Base-by-base conservation (phyloP, 106 monocot species). In the Agapanthus africanus region DNA sequence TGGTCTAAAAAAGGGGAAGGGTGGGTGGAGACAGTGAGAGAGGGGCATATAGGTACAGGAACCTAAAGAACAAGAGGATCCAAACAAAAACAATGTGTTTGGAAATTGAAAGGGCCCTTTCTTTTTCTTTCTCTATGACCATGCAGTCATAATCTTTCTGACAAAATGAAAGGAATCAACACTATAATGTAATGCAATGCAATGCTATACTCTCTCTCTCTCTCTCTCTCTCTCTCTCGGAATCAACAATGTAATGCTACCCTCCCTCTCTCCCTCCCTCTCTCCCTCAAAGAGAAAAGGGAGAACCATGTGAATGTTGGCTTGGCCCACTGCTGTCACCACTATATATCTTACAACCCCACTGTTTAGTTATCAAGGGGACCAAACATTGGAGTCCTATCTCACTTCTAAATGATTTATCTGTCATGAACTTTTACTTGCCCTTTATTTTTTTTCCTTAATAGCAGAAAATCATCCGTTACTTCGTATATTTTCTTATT, bases 131-230 rank as follows among this genome's bases (percentile, higher is more conserved):
- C 13, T 4, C 59, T 59, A 25, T 47, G 47, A 19, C 18, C 47
- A 47, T 18, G 1, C 4, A 47, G 15, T 47, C 47, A 47, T 47
- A 3, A 47, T 47, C 47, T 47, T 19, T 4, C 59, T 30, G 59
- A 59, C 59, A 59, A 59, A 25, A 23, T n/a, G 28, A 31, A 59
- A 59, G 59, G 59, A 31, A 33, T 59, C 59, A 59, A 46, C n/a
- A n/a, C n/a, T n/a, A n/a, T n/a, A n/a, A n/a, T n/a, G n/a, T n/a
- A n/a, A n/a, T n/a, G n/a, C n/a, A n/a, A n/a, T n/a, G 46, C 46
- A 47, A 47, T 47, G 46, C 19, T 15, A 13, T 15, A 47, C 46
- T 47, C 19, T 47, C 15, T 47, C 19, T 47, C 46, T 47, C 19
- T 47, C 1, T 47, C 4, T 47, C 46, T 47, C 19, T 47, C 46